These are phyloP conservation scores for Tolypocladium pustulatum DNA, from an alignment of 2,329 filamentous ascomycete species.

Conservation along the genomic window DNA sequence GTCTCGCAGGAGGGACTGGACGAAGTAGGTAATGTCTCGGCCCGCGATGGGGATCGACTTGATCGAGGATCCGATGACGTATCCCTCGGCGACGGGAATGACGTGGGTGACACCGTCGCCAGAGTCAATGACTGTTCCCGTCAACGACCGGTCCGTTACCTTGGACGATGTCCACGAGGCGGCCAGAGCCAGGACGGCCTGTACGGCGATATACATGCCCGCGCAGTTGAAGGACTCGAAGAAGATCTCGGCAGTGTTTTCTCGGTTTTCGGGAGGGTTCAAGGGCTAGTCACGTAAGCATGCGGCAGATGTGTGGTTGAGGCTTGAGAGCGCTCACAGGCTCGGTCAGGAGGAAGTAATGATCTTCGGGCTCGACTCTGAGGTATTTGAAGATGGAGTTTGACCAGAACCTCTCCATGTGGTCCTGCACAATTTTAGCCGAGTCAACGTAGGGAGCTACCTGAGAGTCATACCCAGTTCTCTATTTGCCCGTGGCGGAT, in stretches of 20 bases:
- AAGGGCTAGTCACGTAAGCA: conserved; percentile 53
- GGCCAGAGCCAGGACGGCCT: conserved; percentile 90
- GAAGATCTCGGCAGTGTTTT: conserved; percentile 99
- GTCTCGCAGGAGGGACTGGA: conserved; percentile 90
- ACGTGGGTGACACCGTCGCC: conserved; percentile 99
- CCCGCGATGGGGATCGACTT: conserved; percentile 98
- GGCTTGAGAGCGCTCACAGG: conserved; percentile 54
- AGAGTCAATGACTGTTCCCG: conserved; percentile 95
- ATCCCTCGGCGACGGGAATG: conserved; percentile 95
- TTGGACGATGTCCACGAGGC: conserved; percentile 99
- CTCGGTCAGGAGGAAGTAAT: conserved; percentile 96
- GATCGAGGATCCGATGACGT: conserved; percentile 97
- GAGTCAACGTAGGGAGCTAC: not conserved
- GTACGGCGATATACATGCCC: conserved; percentile 95
- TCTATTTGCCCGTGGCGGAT: conserved; percentile 97
- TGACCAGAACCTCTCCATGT: conserved; percentile 99
- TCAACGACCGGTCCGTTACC: conserved; percentile 89
- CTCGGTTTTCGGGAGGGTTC: conserved; percentile 96
- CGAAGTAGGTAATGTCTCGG: conserved; percentile 97
- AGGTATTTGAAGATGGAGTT: conserved; percentile 99
- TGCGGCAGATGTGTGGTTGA: too few species aligned
- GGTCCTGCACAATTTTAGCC: conserved; percentile 52
- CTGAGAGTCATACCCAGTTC: conserved; percentile 65
- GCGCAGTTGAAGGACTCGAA: conserved; percentile 99
- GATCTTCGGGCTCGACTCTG: conserved; percentile 94